Percentiles rank a stretch among this genome's conserved stretches.
phyloP scores from a whole-genome alignment of 257 asterid genomes.

The Ilex asprella region DNA sequence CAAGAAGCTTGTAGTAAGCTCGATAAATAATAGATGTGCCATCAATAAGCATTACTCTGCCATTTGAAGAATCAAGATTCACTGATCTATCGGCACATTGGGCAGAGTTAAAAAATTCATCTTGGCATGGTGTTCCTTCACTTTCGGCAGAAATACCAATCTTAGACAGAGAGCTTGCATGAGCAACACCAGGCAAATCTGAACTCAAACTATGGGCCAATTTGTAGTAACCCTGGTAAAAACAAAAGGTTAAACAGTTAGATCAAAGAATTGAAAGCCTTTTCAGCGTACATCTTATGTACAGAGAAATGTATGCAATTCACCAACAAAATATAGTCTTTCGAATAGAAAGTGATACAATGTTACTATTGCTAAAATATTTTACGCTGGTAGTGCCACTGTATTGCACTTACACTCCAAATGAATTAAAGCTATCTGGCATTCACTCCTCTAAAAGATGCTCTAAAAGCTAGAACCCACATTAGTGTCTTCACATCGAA shows the following conservation, averaged over 20 bases:
- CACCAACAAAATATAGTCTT: too few species aligned
- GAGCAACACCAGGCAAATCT: slow-evolving; percentile 23
- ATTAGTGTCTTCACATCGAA: too few species aligned
- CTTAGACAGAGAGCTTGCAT: slow-evolving; percentile 22
- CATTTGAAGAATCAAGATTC: slow-evolving; percentile 35
- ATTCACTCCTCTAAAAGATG: too few species aligned
- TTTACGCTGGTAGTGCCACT: too few species aligned
- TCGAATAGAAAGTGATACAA: too few species aligned
- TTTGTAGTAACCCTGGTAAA: slow-evolving; percentile 32
- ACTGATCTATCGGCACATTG: slow-evolving; percentile 25
- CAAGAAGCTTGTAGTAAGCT: slow-evolving; percentile 89
- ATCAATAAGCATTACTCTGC: slow-evolving; percentile 91
- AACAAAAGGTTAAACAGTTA: slow-evolving; percentile 2
- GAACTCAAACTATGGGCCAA: slow-evolving; percentile 24
- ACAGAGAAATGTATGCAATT: too few species aligned
- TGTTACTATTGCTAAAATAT: too few species aligned
- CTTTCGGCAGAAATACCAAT: slow-evolving; percentile 27
- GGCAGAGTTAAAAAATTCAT: slow-evolving; percentile 27
- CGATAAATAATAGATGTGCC: slow-evolving; percentile 87
- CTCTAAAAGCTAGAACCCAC: too few species aligned
- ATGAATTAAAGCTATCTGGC: too few species aligned
- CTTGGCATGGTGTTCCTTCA: slow-evolving; percentile 24
- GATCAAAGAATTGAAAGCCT: not conserved
- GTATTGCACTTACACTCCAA: too few species aligned
- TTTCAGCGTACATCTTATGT: too few species aligned